A percentile compares a stretch with the other conserved stretches of the same genome.
phyloP scores from a whole-genome alignment of 1,139 yeast genomes.

The Magnusiomyces magnusii region DNA sequence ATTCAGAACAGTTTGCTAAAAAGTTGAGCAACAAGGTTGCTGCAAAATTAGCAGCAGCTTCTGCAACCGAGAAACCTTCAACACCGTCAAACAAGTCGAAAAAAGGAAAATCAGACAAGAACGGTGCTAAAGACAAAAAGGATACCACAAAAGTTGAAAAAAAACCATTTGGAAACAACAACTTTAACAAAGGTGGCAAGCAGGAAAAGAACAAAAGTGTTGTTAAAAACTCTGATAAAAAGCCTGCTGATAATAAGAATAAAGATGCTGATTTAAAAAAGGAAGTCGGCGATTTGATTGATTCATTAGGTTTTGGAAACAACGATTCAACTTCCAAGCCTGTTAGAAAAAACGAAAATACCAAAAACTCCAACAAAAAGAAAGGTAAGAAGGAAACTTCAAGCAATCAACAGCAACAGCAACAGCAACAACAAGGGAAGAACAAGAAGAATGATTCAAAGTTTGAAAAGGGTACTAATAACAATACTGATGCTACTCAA shows the following conservation, averaged over 20 bases:
- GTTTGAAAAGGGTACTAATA: background rate
- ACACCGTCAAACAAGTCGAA: background rate
- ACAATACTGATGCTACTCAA: background rate
- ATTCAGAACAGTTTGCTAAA: constrained; percentile 2
- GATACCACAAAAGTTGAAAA: background rate
- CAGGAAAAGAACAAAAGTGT: too few relatives aligned
- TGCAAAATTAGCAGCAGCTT: background rate
- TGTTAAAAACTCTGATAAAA: too few relatives aligned
- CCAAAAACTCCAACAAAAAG: background rate
- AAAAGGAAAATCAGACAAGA: background rate
- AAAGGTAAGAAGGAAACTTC: background rate
- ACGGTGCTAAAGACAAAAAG: background rate
- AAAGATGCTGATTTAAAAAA: background rate
- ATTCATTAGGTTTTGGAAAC: constrained; percentile 4
- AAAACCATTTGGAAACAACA: too few relatives aligned
- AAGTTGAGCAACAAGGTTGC: constrained; percentile 7
- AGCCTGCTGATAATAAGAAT: too few relatives aligned
- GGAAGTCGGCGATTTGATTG: constrained; percentile 9
- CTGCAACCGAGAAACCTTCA: background rate
- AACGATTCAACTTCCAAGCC: background rate
- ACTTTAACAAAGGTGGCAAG: too few relatives aligned
- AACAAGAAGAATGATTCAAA: background rate
- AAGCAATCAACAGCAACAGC: background rate
- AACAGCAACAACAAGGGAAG: background rate
- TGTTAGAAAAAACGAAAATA: background rate